Evolutionary conservation across 1,139 yeast species (phyloP), one percentile per base, ranked within the genome.

Genomic region (Candida gigantensis): DNA sequence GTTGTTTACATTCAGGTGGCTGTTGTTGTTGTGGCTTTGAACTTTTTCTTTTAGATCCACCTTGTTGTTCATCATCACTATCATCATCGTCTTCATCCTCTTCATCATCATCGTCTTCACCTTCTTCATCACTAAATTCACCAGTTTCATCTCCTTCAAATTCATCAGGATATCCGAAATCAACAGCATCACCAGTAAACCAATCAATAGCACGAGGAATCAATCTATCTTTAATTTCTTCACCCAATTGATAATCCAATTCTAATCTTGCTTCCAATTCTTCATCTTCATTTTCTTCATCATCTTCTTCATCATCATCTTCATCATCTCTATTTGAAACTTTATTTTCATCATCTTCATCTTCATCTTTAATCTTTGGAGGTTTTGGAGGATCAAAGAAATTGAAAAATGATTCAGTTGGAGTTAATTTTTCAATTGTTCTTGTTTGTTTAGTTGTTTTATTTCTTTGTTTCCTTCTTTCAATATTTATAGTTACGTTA

Each of bases 121-220:
- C 80, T 17, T 70, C 80, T 17, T 81, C 70, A 9, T n/a, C n/a
- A n/a, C n/a, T n/a, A n/a, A n/a, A n/a, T n/a, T n/a, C n/a, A n/a
- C n/a, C n/a, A n/a, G n/a, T n/a, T n/a, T n/a, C n/a, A n/a, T n/a
- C n/a, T n/a, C 60, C 74, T 24, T 67, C 75, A 32, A 62, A 62
- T 32, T n/a, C n/a, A n/a, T 67, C 74, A 18, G 70, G 67, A 53
- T 60, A 72, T 25, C 71, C 79, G 47, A 63, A 74, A 36, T 74
- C 79, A 41, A 90, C 77, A n/a, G 98, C 98, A 50, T 85, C 89
- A 35, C 98, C 97, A 12, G 97, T 90, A 62, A 88, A 92, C 97
- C 97, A 92, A 63, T 90, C 97, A 53, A 92, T 79, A 39, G 97
- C 97, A 55, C 96, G 81, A 47, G 97, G 97, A 50, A 92, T 84